Percentiles rank a stretch among this genome's conserved stretches.
Evolutionary conservation across 2,329 filamentous ascomycete species (phyloP).

Genomic region (Colletotrichum neosansevieriae): DNA sequence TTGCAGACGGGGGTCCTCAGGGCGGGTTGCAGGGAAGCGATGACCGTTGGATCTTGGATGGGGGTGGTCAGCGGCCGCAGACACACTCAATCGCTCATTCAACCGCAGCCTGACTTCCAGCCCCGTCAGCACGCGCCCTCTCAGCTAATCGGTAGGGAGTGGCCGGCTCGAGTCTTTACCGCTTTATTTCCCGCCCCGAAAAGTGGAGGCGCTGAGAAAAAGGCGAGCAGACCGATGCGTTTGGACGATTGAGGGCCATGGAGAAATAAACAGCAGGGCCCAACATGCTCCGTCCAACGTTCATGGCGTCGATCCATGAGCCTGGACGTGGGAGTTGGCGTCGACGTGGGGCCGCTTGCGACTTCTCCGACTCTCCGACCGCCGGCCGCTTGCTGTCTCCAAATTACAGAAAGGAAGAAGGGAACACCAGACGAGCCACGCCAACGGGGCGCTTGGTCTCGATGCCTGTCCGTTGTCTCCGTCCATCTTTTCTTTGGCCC

Average conservation of each 20-base stretch:
- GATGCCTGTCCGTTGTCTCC: slow-evolving; percentile 6
- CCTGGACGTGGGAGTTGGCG: slow-evolving; percentile 4
- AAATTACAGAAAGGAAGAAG: neutral
- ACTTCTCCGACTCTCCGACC: slow-evolving; percentile 23
- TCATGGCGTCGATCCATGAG: slow-evolving; percentile 6
- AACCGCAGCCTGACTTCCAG: slow-evolving; percentile 22
- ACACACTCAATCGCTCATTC: slow-evolving; percentile 11
- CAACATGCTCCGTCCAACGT: slow-evolving; percentile 11
- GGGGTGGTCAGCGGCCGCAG: slow-evolving; percentile 30
- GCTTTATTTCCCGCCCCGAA: slow-evolving; percentile 24
- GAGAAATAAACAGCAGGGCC: slow-evolving; percentile 13
- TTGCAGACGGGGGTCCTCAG: slow-evolving; percentile 1
- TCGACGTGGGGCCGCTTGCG: slow-evolving; percentile 31
- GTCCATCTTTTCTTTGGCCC: neutral
- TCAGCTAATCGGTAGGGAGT: slow-evolving; percentile 27
- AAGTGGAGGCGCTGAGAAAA: slow-evolving; percentile 22
- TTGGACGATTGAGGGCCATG: slow-evolving; percentile 9
- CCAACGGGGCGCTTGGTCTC: slow-evolving; percentile 16
- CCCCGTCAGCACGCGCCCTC: slow-evolving; percentile 24
- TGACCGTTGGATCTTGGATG: slow-evolving; percentile 8
- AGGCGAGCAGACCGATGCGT: neutral
- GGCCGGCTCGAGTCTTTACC: slow-evolving; percentile 16
- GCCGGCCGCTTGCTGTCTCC: slow-evolving; percentile 6
- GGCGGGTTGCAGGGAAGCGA: slow-evolving; percentile 5
- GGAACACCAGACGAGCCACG: slow-evolving; percentile 15